Evolutionary conservation across 345 rosid species (phyloP).

Genomic region (Limnanthes douglasii): DNA sequence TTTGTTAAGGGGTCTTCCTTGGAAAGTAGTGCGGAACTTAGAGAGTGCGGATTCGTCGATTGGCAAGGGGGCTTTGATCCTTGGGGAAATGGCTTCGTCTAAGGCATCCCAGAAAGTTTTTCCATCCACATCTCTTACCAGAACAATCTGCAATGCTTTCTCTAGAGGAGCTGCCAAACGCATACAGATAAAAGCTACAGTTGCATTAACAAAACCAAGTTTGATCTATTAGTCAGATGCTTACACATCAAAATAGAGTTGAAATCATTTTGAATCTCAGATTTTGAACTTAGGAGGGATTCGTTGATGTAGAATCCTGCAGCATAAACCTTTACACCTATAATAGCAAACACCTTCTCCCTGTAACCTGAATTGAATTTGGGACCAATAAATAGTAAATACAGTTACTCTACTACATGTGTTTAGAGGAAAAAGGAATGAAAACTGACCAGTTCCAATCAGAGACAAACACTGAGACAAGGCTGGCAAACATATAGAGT

Average conservation of each 20-base stretch:
- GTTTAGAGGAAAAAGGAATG: neutral
- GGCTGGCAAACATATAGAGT: conserved; percentile 43
- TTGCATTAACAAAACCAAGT: too few species aligned
- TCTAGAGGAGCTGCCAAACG: conserved; percentile 33
- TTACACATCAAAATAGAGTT: conserved; percentile 45
- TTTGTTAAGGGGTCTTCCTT: conserved; percentile 52
- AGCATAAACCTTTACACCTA: conserved; percentile 80
- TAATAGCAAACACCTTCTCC: conserved; percentile 77
- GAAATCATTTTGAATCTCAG: conserved; percentile 38
- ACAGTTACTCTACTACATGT: neutral
- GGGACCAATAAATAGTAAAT: neutral
- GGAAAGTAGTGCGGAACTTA: conserved; percentile 46
- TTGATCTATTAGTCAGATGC: too few species aligned
- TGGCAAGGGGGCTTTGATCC: conserved; percentile 38
- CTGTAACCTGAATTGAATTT: conserved; percentile 40
- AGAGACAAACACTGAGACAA: conserved; percentile 40
- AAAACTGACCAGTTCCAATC: conserved; percentile 66
- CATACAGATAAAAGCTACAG: neutral
- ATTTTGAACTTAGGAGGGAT: conserved; percentile 26
- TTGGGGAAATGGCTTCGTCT: conserved; percentile 59
- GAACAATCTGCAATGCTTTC: conserved; percentile 68
- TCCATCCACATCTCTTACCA: conserved; percentile 90
- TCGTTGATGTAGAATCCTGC: conserved; percentile 52
- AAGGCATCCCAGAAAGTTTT: conserved; percentile 92
- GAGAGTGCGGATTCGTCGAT: conserved; percentile 50